phyloP scores from a whole-genome alignment of 2,329 filamentous ascomycete species.

The Diaporthe australafricana region DNA sequence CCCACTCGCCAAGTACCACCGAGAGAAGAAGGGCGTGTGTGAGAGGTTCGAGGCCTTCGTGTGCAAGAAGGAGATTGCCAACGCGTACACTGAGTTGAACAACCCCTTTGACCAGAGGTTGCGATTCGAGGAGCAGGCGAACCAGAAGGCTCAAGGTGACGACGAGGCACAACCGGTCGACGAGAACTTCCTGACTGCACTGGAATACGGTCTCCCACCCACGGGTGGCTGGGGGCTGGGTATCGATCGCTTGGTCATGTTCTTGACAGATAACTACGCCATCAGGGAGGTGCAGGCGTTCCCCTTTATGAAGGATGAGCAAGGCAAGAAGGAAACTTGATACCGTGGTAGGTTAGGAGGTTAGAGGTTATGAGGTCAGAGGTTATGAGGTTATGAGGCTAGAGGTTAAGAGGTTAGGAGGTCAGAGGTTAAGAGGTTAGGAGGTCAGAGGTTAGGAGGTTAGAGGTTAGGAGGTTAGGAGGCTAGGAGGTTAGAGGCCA shows the following conservation, averaged over 20 bases:
- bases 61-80: conserved; percentile 96
- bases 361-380: too few species aligned
- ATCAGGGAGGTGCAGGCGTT: conserved; percentile 98
- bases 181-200: conserved; percentile 68
- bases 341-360: too few species aligned
- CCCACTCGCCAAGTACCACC: conserved; percentile 95
- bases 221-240: conserved; percentile 98
- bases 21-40: conserved; percentile 83
- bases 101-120: conserved; percentile 94
- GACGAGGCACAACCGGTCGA: conserved; percentile 97
- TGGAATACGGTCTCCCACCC: conserved; percentile 82
- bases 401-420: too few species aligned
- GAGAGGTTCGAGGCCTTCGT: conserved; percentile 99
- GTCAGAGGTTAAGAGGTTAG: too few species aligned
- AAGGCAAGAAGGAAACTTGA: conserved; percentile 49
- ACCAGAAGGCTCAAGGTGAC: conserved; percentile 95
- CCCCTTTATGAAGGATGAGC: conserved; percentile 96
- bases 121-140: conserved; percentile 93
- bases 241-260: conserved; percentile 94
- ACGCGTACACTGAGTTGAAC: conserved; percentile 87
- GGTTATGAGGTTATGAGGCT: too few species aligned
- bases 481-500: too few species aligned
- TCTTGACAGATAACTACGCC: conserved; percentile 93
- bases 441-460: too few species aligned
- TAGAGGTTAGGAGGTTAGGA: too few species aligned